Base-by-base conservation (phyloP, 1,284 basidiomycete species). In the Malassezia equina region DNA sequence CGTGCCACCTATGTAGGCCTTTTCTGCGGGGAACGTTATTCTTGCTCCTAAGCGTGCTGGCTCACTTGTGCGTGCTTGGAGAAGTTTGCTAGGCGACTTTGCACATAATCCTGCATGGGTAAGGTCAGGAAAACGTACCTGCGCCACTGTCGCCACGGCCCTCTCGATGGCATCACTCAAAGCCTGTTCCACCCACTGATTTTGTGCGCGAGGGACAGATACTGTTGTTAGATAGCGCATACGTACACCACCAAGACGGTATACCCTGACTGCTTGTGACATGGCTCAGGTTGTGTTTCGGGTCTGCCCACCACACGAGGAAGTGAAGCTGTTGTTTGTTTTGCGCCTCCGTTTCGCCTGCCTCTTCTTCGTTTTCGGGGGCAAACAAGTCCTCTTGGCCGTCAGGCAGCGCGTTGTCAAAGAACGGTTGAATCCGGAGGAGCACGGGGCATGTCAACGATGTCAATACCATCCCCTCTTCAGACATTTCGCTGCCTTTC, bases 401-500 rank as follows among this genome's bases (percentile, higher is more conserved):
- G 23, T 9, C 15, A 17, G 29, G 9, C 12, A 52, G 31, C n/a
- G 31, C n/a, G 6, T 21, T 6, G 15, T 52, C 49, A n/a, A 31
- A 43, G 29, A 51, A 57, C 3, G 55, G 49, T 73, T 98, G 91
- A 33, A 99, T 81, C 59, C 93, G 88, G 47, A 98, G 81, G 76
- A 90, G 96, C 46, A 98, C 83, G 49, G 90, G 84, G 39, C 90
- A 88, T 57, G 86, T 87, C 4, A 47, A 44, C 5, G 29, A 31
- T 21, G 34, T 19, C n/a, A 19, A 9, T 4, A 1, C 15, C n/a
- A 15, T 39, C 19, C 8, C 19, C 7, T 39, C 36, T 9, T 34
- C n/a, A 7, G 36, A 12, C 19, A 21, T 21, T 1, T 39, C 36
- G 1, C 12, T 39, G 36, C 11, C 19, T n/a, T 39, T 19, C 9